phyloP scores from a whole-genome alignment of 1,284 basidiomycete genomes.

The Bondarzewia mesenterica region DNA sequence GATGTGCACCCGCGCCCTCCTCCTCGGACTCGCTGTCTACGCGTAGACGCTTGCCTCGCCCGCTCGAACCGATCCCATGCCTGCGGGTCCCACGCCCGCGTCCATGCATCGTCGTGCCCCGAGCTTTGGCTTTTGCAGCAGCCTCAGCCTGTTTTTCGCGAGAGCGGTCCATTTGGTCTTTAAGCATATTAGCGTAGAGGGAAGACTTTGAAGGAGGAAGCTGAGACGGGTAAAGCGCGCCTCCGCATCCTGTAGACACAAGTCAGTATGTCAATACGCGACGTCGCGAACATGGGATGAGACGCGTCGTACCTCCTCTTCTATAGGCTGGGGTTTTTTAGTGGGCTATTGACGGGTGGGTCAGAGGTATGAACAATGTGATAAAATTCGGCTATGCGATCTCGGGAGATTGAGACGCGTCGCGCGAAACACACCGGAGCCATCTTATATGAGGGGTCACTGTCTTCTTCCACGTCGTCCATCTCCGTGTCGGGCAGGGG shows the following conservation, averaged over 20 bases:
- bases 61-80: slow-evolving; percentile 7
- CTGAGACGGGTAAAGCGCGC: slow-evolving; percentile 43
- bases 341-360: background rate
- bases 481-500: slow-evolving; percentile 3
- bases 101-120: slow-evolving; percentile 24
- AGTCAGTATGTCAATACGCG: background rate
- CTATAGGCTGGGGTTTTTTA: background rate
- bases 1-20: slow-evolving; percentile 19
- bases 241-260: slow-evolving; percentile 33
- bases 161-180: slow-evolving; percentile 48
- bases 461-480: background rate
- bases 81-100: background rate
- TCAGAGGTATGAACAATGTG: background rate
- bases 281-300: no score
- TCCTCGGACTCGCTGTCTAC: slow-evolving; percentile 22
- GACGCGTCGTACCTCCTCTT: background rate
- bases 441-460: background rate
- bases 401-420: background rate
- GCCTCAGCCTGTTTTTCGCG: slow-evolving; percentile 13
- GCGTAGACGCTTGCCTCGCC: slow-evolving; percentile 17
- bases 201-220: slow-evolving; percentile 54
- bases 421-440: background rate
- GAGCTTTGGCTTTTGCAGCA: slow-evolving; percentile 14
- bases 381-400: background rate
- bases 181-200: slow-evolving; percentile 51